Evolutionary conservation across 495 filamentous ascomycete species (phyloP).

Genomic region (Aspergillus ellipticus): DNA sequence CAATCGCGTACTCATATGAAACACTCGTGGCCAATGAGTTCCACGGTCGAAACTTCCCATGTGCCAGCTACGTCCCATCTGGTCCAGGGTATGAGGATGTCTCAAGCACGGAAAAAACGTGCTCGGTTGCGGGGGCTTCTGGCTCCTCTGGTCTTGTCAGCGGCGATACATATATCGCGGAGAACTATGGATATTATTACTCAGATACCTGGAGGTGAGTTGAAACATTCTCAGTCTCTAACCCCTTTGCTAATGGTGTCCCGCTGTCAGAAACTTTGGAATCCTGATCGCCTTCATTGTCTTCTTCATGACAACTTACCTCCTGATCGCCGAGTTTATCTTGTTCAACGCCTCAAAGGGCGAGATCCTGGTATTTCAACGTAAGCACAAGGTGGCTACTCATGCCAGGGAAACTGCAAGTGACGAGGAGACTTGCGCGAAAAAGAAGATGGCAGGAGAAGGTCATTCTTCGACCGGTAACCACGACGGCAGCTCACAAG

Average conservation of each 20-base stretch:
- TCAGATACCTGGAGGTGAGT: constrained; percentile 46
- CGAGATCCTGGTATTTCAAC: constrained; percentile 39
- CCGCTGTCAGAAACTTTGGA: constrained; percentile 45
- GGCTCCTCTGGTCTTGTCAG: constrained; percentile 38
- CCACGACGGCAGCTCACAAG: constrained; percentile 8
- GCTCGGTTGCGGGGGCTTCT: constrained; percentile 43
- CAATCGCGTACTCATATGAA: constrained; percentile 48
- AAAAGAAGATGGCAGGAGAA: not conserved
- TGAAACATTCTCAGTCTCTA: too few relatives aligned
- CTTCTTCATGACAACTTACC: constrained; percentile 45
- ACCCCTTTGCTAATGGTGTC: not conserved
- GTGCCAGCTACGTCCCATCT: constrained; percentile 47
- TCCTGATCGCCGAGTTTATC: constrained; percentile 30
- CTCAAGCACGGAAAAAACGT: constrained; percentile 25
- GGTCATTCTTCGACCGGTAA: constrained; percentile 23
- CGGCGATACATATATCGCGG: constrained; percentile 42
- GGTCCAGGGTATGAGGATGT: constrained; percentile 32
- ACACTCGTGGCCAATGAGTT: constrained; percentile 51
- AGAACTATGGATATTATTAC: constrained; percentile 44
- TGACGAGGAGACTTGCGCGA: not conserved
- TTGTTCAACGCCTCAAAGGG: constrained; percentile 28
- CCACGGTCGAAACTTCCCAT: constrained; percentile 44
- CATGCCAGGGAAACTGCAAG: not conserved
- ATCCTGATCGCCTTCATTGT: constrained; percentile 55
- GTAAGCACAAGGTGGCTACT: not conserved